phyloP scores from a whole-genome alignment of 805 yeast species.

The Kazachstania psychrophila region DNA sequence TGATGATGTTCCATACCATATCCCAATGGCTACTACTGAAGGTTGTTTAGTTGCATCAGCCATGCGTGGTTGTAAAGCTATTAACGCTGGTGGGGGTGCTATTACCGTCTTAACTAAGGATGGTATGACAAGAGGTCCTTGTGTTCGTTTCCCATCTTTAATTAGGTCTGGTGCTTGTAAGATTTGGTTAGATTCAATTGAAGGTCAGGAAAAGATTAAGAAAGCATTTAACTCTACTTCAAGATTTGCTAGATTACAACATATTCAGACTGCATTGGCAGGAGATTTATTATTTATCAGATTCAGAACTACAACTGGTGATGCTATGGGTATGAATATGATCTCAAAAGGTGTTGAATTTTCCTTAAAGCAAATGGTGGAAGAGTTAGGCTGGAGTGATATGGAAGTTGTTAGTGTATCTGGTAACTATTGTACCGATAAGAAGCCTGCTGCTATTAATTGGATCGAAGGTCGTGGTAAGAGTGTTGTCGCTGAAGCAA shows the following conservation, averaged over 20 bases:
- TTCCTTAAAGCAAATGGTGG: constrained; percentile 74
- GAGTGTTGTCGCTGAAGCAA: constrained; percentile 93
- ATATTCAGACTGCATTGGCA: constrained; percentile 87
- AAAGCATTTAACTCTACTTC: constrained; percentile 94
- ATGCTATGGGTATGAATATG: constrained; percentile 99
- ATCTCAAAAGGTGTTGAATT: constrained; percentile 95
- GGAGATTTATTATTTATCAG: constrained; percentile 83
- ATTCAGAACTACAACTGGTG: constrained; percentile 98
- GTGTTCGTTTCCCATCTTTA: constrained; percentile 80
- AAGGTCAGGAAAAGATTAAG: constrained; percentile 74
- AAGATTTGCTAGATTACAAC: constrained; percentile 90
- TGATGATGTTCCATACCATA: constrained; percentile 79
- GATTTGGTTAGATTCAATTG: constrained; percentile 90
- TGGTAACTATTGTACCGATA: constrained; percentile 96
- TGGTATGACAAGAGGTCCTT: constrained; percentile 99
- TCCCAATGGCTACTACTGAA: constrained; percentile 99
- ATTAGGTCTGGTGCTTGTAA: constrained; percentile 90
- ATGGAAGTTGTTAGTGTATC: constrained; percentile 89
- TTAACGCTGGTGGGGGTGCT: constrained; percentile 96
- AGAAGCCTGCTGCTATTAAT: constrained; percentile 95
- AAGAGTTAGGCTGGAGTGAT: constrained; percentile 85
- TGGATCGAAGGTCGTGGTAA: constrained; percentile 99
- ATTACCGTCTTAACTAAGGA: constrained; percentile 85
- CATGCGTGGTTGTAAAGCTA: constrained; percentile 98
- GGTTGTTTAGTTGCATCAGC: constrained; percentile 98